Evolutionary conservation across 2,329 filamentous ascomycete genomes (phyloP).

Genomic region (Fusarium falciforme): DNA sequence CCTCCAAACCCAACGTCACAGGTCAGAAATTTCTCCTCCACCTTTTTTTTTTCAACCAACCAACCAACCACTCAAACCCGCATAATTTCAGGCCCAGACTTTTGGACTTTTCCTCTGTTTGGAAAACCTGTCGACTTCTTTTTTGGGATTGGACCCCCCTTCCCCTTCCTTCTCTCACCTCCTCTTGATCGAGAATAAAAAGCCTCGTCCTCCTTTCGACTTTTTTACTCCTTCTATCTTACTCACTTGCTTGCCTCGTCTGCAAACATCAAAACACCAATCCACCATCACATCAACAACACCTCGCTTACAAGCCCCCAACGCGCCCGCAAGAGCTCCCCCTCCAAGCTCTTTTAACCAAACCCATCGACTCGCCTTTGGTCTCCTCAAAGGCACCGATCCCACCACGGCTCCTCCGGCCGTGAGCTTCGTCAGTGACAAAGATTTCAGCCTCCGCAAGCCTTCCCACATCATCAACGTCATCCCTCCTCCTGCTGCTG

Average conservation of each 20-base stretch:
- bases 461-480: slow-evolving; percentile 75
- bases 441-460: slow-evolving; percentile 76
- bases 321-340: neutral
- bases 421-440: slow-evolving; percentile 72
- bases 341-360: neutral
- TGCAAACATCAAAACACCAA: neutral
- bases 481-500: slow-evolving; percentile 67
- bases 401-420: slow-evolving; percentile 72
- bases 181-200: slow-evolving; percentile 28
- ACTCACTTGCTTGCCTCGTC: neutral
- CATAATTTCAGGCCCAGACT: slow-evolving; percentile 15
- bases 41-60: slow-evolving; percentile 1
- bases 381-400: slow-evolving; percentile 72
- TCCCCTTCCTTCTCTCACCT: neutral
- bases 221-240: neutral
- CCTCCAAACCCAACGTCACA: slow-evolving; percentile 42
- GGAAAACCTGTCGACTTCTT: slow-evolving; percentile 12
- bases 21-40: slow-evolving; percentile 39
- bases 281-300: neutral
- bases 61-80: slow-evolving; percentile 26
- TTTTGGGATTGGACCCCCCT: neutral
- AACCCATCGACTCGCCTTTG: slow-evolving; percentile 65
- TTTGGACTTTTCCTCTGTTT: slow-evolving; percentile 13
- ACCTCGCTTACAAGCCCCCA: neutral
- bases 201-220: slow-evolving; percentile 7